Evolutionary conservation across 495 filamentous ascomycete species (phyloP).

Genomic region (Xylaria sp.): DNA sequence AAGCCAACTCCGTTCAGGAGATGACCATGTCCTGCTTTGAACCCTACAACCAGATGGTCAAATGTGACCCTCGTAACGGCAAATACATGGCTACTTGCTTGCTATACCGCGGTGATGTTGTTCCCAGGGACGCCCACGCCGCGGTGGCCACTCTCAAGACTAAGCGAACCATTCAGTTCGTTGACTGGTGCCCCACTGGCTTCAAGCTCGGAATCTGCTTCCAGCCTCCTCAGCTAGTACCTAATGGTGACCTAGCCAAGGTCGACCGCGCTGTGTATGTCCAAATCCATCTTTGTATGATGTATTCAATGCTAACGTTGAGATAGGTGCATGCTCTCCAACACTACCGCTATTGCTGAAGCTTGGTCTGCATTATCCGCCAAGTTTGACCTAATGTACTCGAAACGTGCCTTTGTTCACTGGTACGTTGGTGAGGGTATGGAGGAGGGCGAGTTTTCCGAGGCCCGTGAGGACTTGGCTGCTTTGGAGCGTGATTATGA

Average conservation of each 20-base stretch:
- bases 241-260: slow-evolving; percentile 95
- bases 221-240: slow-evolving; percentile 93
- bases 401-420: slow-evolving; percentile 99
- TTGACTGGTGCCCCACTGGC: slow-evolving; percentile 99
- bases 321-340: slow-evolving; percentile 94
- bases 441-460: slow-evolving; percentile 99
- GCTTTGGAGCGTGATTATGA: slow-evolving; percentile 99
- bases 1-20: slow-evolving; percentile 88
- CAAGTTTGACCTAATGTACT: slow-evolving; percentile 99
- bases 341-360: slow-evolving; percentile 98
- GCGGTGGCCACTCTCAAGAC: slow-evolving; percentile 97
- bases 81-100: slow-evolving; percentile 99
- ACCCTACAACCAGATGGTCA: slow-evolving; percentile 94
- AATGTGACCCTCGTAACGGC: slow-evolving; percentile 97
- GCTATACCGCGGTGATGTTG: slow-evolving; percentile 97
- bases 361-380: slow-evolving; percentile 96
- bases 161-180: slow-evolving; percentile 97
- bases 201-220: slow-evolving; percentile 99
- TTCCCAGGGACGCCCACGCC: slow-evolving; percentile 90
- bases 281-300: neutral
- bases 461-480: slow-evolving; percentile 97
- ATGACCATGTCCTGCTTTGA: slow-evolving; percentile 88
- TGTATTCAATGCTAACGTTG: slow-evolving; percentile 37
- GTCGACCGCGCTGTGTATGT: slow-evolving; percentile 97
- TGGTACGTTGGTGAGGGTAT: slow-evolving; percentile 99